Evolutionary conservation across 2,329 filamentous ascomycete genomes (phyloP), one percentile per base, ranked within the genome.

Genomic region (Clonostachys rhizophaga): DNA sequence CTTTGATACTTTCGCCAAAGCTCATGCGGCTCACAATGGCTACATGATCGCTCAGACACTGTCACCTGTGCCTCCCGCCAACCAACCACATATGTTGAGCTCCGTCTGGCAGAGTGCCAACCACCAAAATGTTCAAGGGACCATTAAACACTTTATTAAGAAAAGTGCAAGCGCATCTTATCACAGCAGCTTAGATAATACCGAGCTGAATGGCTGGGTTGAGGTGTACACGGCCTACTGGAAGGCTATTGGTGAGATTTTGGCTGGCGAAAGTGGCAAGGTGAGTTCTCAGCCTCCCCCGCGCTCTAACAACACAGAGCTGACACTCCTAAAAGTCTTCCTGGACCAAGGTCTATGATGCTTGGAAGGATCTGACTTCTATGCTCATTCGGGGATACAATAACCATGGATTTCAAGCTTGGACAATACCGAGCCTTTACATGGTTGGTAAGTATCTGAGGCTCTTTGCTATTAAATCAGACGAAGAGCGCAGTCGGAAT

Each of bases 341-440:
- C 49, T 95, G 89, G 84, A 78, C 78, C n/a, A 86, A 80, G 47
- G 87, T 91, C 1, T 99, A 96, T 60, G 86, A 91, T 51, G 72
- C 84, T 11, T 97, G 94, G 91, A 95, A 89, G 61, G 89, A 95
- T 39, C 62, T 97, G 51, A 82, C 87, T 42, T 87, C 86, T 52
- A 74, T 76, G 43, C 73, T 97, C 37, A 84, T 91, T 49, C 82
- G 90, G 54, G 91, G 90, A 34, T 96, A 96, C 63, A 86, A 84
- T 35, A 86, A 79, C 54, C 74, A 77, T 47, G 78, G 81, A 4
- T 89, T 97, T 57, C 84, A 89, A 54, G 86, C 90, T 34, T 99
- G 94, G 92, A 94, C 91, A 0, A 83, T 99, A 45, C 91, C 94
- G 5, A 91, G 89, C 60, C 75, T 99, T 37, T 97, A 97, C 61